Evolutionary conservation across 192 early-diverging fungal species (phyloP), one percentile per base, ranked within the genome.

Genomic region (Linnemannia exigua): DNA sequence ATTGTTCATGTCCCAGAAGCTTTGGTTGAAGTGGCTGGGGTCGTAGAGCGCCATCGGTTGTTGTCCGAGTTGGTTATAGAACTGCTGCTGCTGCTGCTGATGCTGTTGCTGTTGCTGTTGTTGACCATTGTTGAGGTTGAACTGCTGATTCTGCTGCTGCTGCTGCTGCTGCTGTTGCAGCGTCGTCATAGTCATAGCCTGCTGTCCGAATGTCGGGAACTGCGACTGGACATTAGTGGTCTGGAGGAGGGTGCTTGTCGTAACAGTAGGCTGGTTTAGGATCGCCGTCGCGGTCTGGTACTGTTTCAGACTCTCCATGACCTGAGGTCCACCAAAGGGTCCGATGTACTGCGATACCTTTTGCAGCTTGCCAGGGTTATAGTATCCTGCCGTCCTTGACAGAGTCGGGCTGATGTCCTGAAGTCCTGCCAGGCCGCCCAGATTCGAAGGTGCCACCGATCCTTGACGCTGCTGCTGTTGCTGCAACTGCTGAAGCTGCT

Each of bases 281-380:
- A 85, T 85, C 52, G 83, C 83, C 6, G 74, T 80, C 22, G 84
- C 54, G 0, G 84, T 86, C 66, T 86, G 84, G 51, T 77, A 86
- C 74, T 86, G 84, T 50, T 86, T 79, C 68, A 86, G 48, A 47
- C 84, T 86, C 48, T 86, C 84, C 74, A 86, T 72, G 46, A 86
- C 84, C 41, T 86, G 84, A 67, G 84, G 84, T 22, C 84, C 84
- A 25, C 72, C 84, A 68, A 86, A 86, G 9, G 84, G 84, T 38
- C 84, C 79, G 66, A 86, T 66, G n/a, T 66, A 86, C 70, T 86
- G 84, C n/a, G 84, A 86, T 28, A 86, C 84, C 71, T 86, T 86
- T 48, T 86, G 84, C 14, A 86, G 35, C 50, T 86, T 86, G 48
- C 84, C 78, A 25, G 84, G 75, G 51, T 86, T 79, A 22, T 67